phyloP scores from a whole-genome alignment of 371 early-diverging fungal species.

The Amoeboaphelidium occidentale region DNA sequence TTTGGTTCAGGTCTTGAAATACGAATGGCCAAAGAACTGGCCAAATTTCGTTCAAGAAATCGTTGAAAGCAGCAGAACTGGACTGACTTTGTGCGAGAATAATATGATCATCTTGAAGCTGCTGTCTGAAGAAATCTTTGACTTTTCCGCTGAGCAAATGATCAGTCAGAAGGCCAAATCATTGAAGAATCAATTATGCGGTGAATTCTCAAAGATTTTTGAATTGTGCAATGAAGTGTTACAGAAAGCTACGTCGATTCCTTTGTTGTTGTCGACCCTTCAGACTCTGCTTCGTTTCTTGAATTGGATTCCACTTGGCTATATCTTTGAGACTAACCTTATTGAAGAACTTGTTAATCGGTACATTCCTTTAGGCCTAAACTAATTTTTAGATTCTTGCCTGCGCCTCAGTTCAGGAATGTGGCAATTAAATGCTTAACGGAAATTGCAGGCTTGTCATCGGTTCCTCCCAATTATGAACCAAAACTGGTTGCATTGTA shows the following conservation, averaged over 20 bases:
- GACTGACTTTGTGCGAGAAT: constrained; percentile 86
- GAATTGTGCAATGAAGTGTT: constrained; percentile 85
- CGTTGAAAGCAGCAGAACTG: constrained; percentile 71
- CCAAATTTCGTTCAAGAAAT: constrained; percentile 97
- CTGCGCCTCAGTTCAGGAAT: constrained; percentile 58
- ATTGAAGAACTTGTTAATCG: constrained; percentile 26
- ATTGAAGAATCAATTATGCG: constrained; percentile 78
- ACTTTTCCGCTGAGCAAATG: constrained; percentile 90
- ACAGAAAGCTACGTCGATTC: constrained; percentile 61
- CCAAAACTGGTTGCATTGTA: constrained; percentile 59
- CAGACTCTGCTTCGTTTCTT: constrained; percentile 79
- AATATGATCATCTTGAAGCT: constrained; percentile 95
- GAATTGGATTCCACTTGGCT: constrained; percentile 91
- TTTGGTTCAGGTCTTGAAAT: constrained; percentile 93
- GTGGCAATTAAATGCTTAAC: constrained; percentile 78
- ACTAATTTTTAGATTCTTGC: background rate
- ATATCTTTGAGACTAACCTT: constrained; percentile 82
- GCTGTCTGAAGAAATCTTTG: constrained; percentile 95
- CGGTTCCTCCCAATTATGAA: constrained; percentile 43
- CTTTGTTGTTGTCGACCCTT: constrained; percentile 70
- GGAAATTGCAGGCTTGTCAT: constrained; percentile 66
- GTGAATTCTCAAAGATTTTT: constrained; percentile 88
- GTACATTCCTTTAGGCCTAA: background rate
- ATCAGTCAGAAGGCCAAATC: constrained; percentile 76
- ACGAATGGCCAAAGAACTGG: constrained; percentile 99